These are phyloP conservation scores for Neopestalotiopsis sp. DNA, from an alignment of 2,329 filamentous ascomycete species.

Conservation along the genomic window DNA sequence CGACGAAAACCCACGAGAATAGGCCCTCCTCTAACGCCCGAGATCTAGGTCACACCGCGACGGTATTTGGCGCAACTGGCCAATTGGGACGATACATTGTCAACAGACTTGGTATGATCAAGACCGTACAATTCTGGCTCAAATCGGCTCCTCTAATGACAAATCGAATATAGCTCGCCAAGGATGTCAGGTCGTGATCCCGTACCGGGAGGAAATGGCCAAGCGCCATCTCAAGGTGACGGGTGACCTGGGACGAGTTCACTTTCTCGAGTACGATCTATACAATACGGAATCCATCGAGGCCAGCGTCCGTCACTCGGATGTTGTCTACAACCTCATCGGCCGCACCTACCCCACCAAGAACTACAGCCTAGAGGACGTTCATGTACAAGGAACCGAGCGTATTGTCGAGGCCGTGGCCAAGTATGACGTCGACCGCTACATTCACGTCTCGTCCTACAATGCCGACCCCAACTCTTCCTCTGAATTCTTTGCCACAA, in stretches of 20 bases:
- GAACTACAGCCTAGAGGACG: constrained; percentile 92
- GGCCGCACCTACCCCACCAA: constrained; percentile 97
- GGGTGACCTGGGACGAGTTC: constrained; percentile 89
- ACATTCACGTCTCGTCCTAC: constrained; percentile 95
- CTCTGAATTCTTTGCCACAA: constrained; percentile 90
- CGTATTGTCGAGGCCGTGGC: constrained; percentile 92
- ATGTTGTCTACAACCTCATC: constrained; percentile 96
- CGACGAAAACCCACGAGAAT: constrained; percentile 1
- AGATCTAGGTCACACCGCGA: constrained; percentile 85
- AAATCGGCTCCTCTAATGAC: constrained; percentile 27
- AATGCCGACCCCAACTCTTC: constrained; percentile 81
- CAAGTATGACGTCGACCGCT: constrained; percentile 97
- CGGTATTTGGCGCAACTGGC: constrained; percentile 96
- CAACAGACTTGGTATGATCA: constrained; percentile 75
- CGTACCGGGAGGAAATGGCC: constrained; percentile 95
- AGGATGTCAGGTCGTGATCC: constrained; percentile 92
- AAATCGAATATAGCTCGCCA: constrained; percentile 68
- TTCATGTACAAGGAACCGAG: constrained; percentile 90
- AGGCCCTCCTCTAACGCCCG: background rate
- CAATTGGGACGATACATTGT: constrained; percentile 97
- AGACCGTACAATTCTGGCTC: constrained; percentile 19
- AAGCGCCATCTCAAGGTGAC: constrained; percentile 96
- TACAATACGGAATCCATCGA: constrained; percentile 95
- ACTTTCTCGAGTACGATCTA: constrained; percentile 94
- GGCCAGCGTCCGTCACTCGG: constrained; percentile 94